Base-by-base conservation (phyloP, 371 early-diverging fungal genomes). In the Mucor lusitanicus region DNA sequence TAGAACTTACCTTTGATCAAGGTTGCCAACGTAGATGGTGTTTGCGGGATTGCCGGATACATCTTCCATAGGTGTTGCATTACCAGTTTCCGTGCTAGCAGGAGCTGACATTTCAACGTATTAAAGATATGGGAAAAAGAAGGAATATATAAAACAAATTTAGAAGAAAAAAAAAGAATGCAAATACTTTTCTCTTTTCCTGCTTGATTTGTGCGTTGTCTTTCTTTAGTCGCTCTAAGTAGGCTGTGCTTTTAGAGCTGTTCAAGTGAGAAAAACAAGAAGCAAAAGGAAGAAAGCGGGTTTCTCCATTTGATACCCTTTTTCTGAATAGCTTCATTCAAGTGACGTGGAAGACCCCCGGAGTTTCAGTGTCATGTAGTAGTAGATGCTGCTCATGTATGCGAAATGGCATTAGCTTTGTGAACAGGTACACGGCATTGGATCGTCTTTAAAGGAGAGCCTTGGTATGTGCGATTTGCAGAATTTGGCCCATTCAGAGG, bases 21-120 rank as follows among this genome's bases (percentile, higher is more conserved):
- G 85, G 77, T 94, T 95, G 39, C 95, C 95, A 32, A 95, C 94
- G 69, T 95, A 96, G 32, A 94, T 76, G 19, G 80, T 78, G 44
- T 65, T 69, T 40, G 69, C 69, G 23, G 73, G 68, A 57, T 67
- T 71, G 25, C 68, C 61, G n/a, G 13, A 15, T 32, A 39, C 33
- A 25, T 69, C 59, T n/a, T 65, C 65, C 40, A 42, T 56, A 33
- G 40, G 65, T 59, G 30, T 21, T n/a, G 37, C 32, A 23, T n/a
- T 48, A 21, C 23, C 39, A 32, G 42, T 28, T 8, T 64, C 64
- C 28, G 32, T 40, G 23, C 33, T 48, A 56, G 64, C 6, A 50
- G 50, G 25, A 40, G 53, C 33, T 64, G 64, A 64, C 64, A 64
- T 64, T 35, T 39, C 37, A 42, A 42, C 12, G 25, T 28, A 60